Base-by-base conservation (phyloP, 2,329 filamentous ascomycete genomes). In the Penicillium glabrum region DNA sequence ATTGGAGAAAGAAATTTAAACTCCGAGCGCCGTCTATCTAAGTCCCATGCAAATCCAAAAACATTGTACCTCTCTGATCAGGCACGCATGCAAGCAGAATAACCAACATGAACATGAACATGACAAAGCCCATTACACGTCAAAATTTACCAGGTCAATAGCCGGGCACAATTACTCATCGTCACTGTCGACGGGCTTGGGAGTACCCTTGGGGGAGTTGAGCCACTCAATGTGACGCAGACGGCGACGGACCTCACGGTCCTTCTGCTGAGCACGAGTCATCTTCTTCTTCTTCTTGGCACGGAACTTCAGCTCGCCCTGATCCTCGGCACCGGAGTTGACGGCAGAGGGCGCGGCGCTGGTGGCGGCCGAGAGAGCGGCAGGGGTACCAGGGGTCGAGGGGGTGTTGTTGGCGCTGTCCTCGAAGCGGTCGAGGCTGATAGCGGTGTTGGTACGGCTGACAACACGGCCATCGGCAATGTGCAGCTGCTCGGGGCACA, bases 261-360 rank as follows among this genome's bases (percentile, higher is more conserved):
- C 95, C 85, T 99, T 99, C 73, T 93, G 67, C 77, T 99, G 92
- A 78, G 92, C 92, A 82, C 96, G 91, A 56, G 95, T 99, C 86
- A 95, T 86, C 90, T 99, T 99, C 87, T 93, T 96, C 91, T 97
- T 97, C 80, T 89, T 89, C 84, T 93, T 95, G 35, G 77, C 76
- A 77, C 83, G 86, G 87, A 99, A 99, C 80, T 96, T 93, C 82
- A 99, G 85, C 59, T 89, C 75, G 69, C 79, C 82, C 58, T 86
- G 86, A 67, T 95, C 93, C 77, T 98, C 93, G 1, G 83, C 86
- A n/a, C 91, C 93, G 51, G 86, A 89, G 80, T 92, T 93, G 57
- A 87, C 87, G 2, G 89, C 87, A 48, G 86, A 86, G 48, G 79
- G 80, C 51, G 82, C 83, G 44, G 81, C 84, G 67, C 82, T 87